phyloP scores from a whole-genome alignment of 306 rosid species.

The Inga laurina region DNA sequence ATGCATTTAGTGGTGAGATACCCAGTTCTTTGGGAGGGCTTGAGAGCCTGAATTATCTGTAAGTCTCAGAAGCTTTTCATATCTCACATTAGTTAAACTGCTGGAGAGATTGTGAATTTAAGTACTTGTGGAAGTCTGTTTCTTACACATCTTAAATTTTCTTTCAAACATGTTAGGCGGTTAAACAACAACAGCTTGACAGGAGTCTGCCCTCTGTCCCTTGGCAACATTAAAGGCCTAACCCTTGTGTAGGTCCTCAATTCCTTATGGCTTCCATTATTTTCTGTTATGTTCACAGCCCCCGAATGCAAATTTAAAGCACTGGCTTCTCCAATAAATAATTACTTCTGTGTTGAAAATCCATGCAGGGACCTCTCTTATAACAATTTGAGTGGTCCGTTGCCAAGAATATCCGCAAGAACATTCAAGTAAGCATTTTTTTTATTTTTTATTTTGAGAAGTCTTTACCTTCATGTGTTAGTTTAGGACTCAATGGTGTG shows the following conservation, averaged over 20 bases:
- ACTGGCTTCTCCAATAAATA: conserved; percentile 11
- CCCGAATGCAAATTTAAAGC: not conserved
- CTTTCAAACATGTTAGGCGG: conserved; percentile 66
- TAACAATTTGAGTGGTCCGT: conserved; percentile 86
- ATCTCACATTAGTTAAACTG: not conserved
- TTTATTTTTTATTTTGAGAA: not conserved
- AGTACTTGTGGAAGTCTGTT: conserved; percentile 13
- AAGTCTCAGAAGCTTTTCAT: conserved; percentile 43
- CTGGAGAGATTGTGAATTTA: conserved; percentile 20
- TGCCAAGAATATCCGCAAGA: conserved; percentile 89
- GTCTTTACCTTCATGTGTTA: not conserved
- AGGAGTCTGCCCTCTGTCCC: conserved; percentile 84
- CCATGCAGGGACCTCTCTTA: conserved; percentile 84
- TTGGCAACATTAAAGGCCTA: conserved; percentile 72
- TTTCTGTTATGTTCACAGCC: conserved; percentile 2
- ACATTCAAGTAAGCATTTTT: conserved; percentile 78
- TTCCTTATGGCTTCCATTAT: conserved; percentile 18
- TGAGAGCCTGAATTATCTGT: conserved; percentile 87
- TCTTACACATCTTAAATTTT: conserved; percentile 33
- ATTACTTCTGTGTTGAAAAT: conserved; percentile 26
- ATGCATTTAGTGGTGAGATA: conserved; percentile 66
- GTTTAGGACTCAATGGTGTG: not conserved
- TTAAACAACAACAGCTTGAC: conserved; percentile 92
- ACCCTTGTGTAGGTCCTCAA: conserved; percentile 83
- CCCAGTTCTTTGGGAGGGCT: conserved; percentile 86